Conservation (phyloP, 208 protist genomes). For the Trypanosoma cruzi region DNA sequence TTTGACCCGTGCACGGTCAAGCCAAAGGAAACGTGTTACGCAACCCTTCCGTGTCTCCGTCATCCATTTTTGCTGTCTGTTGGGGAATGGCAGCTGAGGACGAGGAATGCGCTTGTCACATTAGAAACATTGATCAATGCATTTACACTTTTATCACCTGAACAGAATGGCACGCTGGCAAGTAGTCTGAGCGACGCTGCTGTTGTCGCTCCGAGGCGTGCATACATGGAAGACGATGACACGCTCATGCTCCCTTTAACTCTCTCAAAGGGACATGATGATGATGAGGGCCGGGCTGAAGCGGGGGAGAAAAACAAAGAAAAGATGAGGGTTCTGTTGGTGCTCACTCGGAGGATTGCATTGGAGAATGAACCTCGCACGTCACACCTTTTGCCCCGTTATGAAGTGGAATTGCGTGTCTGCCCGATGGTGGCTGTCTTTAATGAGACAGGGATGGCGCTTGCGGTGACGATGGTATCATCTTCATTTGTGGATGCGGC, state of each 20-base stretch:
- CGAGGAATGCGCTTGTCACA: constrained; percentile 20
- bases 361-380: constrained; percentile 28
- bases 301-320: background rate
- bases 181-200: background rate
- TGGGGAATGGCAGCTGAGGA: constrained; percentile 14
- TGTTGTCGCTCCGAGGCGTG: constrained; percentile 10
- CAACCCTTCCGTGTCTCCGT: constrained; percentile 16
- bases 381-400: constrained; percentile 28
- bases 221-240: constrained; percentile 24
- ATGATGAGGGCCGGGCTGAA: background rate
- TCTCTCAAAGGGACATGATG: constrained; percentile 6
- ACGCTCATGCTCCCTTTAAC: constrained; percentile 33
- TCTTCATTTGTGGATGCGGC: constrained; percentile 1
- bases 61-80: constrained; percentile 16
- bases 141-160: constrained; percentile 18
- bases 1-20: constrained; percentile 4
- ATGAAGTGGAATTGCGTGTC: constrained; percentile 37
- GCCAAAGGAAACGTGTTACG: constrained; percentile 31
- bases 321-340: constrained; percentile 23
- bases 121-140: constrained; percentile 18
- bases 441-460: constrained; percentile 31
- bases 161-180: background rate
- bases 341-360: constrained; percentile 27
- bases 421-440: constrained; percentile 32
- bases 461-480: constrained; percentile 18